Conservation (phyloP, 1,284 basidiomycete species). For the Fomitopsis pinicola region DNA sequence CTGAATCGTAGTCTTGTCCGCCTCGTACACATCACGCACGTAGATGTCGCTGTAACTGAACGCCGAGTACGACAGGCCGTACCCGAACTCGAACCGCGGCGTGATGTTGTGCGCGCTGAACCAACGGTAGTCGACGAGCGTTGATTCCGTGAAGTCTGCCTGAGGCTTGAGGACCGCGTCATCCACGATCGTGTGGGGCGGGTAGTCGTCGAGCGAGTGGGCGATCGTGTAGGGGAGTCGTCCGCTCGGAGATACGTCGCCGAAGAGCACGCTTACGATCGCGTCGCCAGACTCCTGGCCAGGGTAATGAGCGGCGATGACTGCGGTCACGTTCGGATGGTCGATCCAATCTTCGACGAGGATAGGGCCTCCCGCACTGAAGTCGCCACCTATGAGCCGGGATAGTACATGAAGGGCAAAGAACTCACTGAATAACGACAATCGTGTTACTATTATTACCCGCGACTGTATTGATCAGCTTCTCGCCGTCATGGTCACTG, state of each 20-base stretch:
- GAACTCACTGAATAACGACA: constrained; percentile 42
- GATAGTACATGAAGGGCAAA: no score
- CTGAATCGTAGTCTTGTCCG: background rate
- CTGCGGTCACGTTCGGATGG: constrained; percentile 27
- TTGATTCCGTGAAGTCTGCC: background rate
- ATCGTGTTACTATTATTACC: constrained; percentile 43
- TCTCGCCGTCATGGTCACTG: constrained; percentile 59
- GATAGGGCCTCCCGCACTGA: constrained; percentile 38
- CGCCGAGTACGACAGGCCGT: constrained; percentile 38
- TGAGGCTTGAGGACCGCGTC: background rate
- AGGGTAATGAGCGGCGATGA: constrained; percentile 25
- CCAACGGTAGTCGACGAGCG: background rate
- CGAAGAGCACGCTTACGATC: constrained; percentile 44
- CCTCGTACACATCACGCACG: background rate
- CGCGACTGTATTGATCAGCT: constrained; percentile 28
- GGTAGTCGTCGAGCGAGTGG: constrained; percentile 60
- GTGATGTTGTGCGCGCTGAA: constrained; percentile 18
- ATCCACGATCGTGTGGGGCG: constrained; percentile 13
- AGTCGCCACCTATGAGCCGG: no score
- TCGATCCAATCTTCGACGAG: constrained; percentile 47
- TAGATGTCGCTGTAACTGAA: constrained; percentile 32
- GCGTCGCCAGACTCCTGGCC: constrained; percentile 55
- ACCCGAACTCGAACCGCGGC: constrained; percentile 37
- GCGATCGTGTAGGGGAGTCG: constrained; percentile 79
- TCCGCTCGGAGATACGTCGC: constrained; percentile 48